Base-by-base conservation (phyloP, 352 stramenopile species). In the Globisporangium solare region DNA sequence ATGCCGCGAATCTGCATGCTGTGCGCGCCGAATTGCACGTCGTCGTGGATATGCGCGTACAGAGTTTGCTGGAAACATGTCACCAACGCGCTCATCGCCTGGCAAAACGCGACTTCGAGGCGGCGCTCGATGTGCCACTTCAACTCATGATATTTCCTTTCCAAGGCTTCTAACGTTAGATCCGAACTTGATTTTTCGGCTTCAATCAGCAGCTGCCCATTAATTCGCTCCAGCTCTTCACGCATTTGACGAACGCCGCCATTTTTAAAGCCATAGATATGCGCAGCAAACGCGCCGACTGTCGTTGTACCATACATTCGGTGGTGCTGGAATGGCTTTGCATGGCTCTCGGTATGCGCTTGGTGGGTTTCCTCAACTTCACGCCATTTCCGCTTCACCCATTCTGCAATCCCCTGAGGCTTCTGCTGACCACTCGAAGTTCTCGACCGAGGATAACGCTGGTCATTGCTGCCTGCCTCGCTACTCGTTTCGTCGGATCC, bases 21-120 rank as follows among this genome's bases (percentile, higher is more conserved):
- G 52, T 83, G 60, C 10, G 63, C 53, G 1, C 65, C 70, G 61
- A 78, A 71, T 18, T 70, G 58, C 7, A 53, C 45, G 51, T 79
- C 63, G 20, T 87, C 64, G 54, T 91, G 72, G 8, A 88, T 74
- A 53, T 94, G 81, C 11, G 89, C 74, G 51, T 87, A 94, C 12
- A 92, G 63, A 7, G 85, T 89, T 69, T 93, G 83, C 71, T 92
- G 82, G 46, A 94, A 92, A 49, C 81, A 92, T 17, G 85, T 92
- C 42, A 90, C 85, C 20, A 94, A 69, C 8, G 85, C 79, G 47
- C 78, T 89, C 72, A 94, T 83, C 2, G 83, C 66, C 58, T 94
- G 83, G 43, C 70, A 90, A 53, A 93, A 92, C n/a, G 79, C 75
- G 12, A 94, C 80, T 46, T 94, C 85, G 6, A 94, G 70, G 10